These are phyloP conservation scores for Saccharomycopsis fibuligera DNA, from an alignment of 805 yeast species.

Conservation along the genomic window DNA sequence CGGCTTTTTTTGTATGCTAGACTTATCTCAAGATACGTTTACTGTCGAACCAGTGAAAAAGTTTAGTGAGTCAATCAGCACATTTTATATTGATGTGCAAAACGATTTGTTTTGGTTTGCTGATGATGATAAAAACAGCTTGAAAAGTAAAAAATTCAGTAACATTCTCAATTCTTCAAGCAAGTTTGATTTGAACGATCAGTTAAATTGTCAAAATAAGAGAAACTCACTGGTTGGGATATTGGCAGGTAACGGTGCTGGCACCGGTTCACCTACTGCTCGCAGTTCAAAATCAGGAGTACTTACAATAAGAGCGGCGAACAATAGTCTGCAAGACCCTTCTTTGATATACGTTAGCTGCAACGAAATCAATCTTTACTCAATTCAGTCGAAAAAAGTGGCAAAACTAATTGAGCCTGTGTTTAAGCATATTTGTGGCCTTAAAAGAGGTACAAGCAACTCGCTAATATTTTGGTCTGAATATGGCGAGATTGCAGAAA, in stretches of 20 bases:
- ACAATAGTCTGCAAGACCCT: neutral
- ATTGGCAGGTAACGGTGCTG: neutral
- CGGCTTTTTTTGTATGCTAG: constrained; percentile 23
- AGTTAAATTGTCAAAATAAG: neutral
- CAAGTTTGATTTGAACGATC: neutral
- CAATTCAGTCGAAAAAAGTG: neutral
- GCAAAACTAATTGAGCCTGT: constrained; percentile 31
- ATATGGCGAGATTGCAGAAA: constrained; percentile 33
- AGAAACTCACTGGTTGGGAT: neutral
- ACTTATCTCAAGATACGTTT: neutral
- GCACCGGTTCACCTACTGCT: neutral
- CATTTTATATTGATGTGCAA: neutral
- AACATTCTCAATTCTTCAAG: neutral
- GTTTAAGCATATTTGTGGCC: constrained; percentile 34
- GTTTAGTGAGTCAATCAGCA: neutral
- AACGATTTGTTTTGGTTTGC: neutral
- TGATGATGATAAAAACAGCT: neutral
- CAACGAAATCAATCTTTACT: constrained; percentile 2
- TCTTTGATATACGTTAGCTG: neutral
- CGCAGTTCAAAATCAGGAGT: neutral
- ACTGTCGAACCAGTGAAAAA: neutral
- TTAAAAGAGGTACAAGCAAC: constrained; percentile 25
- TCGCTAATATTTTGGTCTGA: constrained; percentile 37
- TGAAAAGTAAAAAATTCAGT: neutral
- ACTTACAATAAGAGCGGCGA: neutral